Evolutionary conservation across 1,284 basidiomycete species (phyloP).

Genomic region (Boletus semigastroideus): DNA sequence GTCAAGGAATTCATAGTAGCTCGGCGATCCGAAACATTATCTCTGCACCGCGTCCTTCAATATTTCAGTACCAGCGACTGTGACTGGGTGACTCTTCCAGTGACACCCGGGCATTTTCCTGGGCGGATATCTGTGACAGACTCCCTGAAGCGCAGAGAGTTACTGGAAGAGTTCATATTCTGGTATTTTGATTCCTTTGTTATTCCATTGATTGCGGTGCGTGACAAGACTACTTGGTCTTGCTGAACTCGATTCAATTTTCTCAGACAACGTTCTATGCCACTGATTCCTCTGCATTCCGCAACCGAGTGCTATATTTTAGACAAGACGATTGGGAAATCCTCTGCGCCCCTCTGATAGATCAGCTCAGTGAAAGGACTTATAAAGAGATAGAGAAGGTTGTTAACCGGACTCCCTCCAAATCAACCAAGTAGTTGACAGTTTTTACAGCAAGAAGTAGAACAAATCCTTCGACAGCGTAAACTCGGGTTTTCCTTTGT

Average conservation of each 20-base stretch:
- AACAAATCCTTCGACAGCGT: constrained; percentile 64
- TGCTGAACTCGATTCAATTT: too few relatives aligned
- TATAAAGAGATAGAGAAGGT: constrained; percentile 65
- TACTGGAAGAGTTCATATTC: constrained; percentile 83
- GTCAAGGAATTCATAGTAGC: constrained; percentile 70
- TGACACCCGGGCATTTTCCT: constrained; percentile 38
- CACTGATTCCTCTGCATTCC: constrained; percentile 87
- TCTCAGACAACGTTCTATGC: constrained; percentile 96
- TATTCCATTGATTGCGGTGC: constrained; percentile 77
- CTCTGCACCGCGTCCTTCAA: constrained; percentile 81
- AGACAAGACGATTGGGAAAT: constrained; percentile 92
- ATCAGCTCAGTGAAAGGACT: constrained; percentile 64
- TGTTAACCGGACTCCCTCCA: constrained; percentile 2
- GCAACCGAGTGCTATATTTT: constrained; percentile 90
- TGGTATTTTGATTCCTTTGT: constrained; percentile 94
- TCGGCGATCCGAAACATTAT: constrained; percentile 80
- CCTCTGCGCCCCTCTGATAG: constrained; percentile 79
- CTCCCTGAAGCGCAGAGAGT: constrained; percentile 67
- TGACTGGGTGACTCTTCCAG: constrained; percentile 72
- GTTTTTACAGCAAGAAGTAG: constrained; percentile 53
- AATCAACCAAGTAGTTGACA: constrained; percentile 13
- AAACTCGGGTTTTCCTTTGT: constrained; percentile 84
- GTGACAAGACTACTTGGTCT: too few relatives aligned
- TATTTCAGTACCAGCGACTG: constrained; percentile 75
- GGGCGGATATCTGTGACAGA: constrained; percentile 64